Evolutionary conservation across 2,329 filamentous ascomycete species (phyloP).

Genomic region (Plenodomus biglobosus): DNA sequence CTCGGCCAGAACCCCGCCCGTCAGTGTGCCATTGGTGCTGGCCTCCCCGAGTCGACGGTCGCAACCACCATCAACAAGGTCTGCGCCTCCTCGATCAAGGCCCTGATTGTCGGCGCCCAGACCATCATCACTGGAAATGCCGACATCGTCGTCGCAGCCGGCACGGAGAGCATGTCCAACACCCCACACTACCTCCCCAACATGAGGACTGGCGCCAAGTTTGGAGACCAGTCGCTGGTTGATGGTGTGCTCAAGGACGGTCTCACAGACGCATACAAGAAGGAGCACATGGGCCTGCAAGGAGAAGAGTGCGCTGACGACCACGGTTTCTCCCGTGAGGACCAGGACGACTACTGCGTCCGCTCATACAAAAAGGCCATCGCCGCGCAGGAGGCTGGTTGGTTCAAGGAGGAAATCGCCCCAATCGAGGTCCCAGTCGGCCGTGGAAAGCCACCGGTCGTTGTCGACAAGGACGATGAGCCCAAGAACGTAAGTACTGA

Average conservation of each 20-base stretch:
- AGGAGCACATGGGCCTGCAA: conserved; percentile 94
- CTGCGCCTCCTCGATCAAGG: conserved; percentile 93
- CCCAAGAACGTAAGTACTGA: conserved; percentile 74
- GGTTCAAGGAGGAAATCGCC: conserved; percentile 83
- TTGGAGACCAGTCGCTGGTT: conserved; percentile 83
- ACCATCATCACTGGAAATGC: conserved; percentile 97
- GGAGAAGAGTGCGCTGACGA: conserved; percentile 90
- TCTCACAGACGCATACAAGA: conserved; percentile 89
- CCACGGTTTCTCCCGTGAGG: conserved; percentile 76
- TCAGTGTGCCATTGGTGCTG: conserved; percentile 88
- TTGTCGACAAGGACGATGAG: conserved; percentile 86
- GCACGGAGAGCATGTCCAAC: conserved; percentile 98
- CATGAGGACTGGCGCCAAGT: conserved; percentile 86
- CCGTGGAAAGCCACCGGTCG: conserved; percentile 83
- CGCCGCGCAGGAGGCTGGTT: conserved; percentile 75
- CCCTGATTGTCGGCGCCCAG: conserved; percentile 90
- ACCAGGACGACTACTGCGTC: conserved; percentile 96
- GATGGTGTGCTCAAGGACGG: conserved; percentile 95
- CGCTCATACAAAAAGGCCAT: conserved; percentile 92
- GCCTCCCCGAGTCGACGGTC: conserved; percentile 75
- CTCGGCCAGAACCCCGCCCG: conserved; percentile 95
- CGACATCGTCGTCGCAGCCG: conserved; percentile 88
- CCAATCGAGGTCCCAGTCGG: conserved; percentile 85
- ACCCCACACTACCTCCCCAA: conserved; percentile 90
- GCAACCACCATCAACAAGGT: conserved; percentile 99